phyloP scores from a whole-genome alignment of 257 asterid species.

The Solanum dulcamara region DNA sequence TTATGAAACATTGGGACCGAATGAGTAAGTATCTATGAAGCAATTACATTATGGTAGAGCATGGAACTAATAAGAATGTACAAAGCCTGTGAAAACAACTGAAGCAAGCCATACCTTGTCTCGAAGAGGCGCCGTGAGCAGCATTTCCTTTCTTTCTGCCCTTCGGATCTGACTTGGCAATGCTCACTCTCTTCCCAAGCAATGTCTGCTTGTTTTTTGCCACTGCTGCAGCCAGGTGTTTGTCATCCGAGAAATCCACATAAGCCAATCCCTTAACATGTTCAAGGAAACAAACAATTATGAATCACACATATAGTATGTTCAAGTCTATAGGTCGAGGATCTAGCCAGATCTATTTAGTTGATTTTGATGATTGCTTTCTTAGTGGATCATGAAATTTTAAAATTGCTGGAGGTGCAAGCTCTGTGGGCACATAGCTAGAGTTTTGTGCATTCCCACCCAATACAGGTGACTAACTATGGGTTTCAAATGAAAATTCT shows the following conservation, averaged over 20 bases:
- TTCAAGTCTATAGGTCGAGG: background rate
- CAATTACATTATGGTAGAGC: background rate
- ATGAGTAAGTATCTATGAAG: background rate
- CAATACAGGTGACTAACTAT: background rate
- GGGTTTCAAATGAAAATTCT: background rate
- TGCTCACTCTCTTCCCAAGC: slow-evolving; percentile 58
- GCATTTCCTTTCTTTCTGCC: slow-evolving; percentile 36
- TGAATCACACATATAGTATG: background rate
- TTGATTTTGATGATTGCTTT: background rate
- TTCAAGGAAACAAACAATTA: slow-evolving; percentile 1
- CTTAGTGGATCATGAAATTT: background rate
- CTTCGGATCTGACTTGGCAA: slow-evolving; percentile 67
- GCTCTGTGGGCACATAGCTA: background rate
- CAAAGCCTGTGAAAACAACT: background rate
- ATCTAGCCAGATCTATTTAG: background rate
- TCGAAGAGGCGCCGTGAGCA: slow-evolving; percentile 20
- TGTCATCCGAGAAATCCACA: slow-evolving; percentile 79
- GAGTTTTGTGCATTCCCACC: background rate
- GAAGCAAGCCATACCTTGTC: slow-evolving; percentile 24
- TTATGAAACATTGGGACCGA: background rate
- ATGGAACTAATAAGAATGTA: background rate
- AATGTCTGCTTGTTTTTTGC: slow-evolving; percentile 56
- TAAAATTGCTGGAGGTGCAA: background rate
- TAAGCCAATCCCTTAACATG: slow-evolving; percentile 72
- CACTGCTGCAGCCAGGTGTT: slow-evolving; percentile 69